Evolutionary conservation across 164 flowering plant species (phyloP).

Genomic region (Dillenia turbinata): DNA sequence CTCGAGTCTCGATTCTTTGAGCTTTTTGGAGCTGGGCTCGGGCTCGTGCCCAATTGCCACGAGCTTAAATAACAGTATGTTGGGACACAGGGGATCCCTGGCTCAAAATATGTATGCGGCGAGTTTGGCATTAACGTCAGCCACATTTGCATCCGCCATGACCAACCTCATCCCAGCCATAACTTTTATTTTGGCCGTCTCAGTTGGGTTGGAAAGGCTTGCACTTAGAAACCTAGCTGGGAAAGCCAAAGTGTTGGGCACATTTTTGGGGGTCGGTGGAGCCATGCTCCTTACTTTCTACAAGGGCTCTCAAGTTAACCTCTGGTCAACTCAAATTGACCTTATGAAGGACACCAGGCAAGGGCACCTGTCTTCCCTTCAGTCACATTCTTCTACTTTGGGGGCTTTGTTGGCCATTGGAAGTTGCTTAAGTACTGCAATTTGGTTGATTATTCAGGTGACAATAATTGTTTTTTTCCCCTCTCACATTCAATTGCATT

Average conservation of each 20-base stretch:
- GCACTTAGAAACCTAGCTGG: slow-evolving; percentile 28
- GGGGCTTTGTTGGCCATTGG: slow-evolving; percentile 28
- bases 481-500: too few species aligned
- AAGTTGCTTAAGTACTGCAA: slow-evolving; percentile 28
- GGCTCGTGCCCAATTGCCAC: too few species aligned
- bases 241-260: slow-evolving; percentile 53
- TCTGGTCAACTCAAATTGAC: slow-evolving; percentile 33
- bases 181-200: slow-evolving; percentile 54
- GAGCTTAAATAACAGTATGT: too few species aligned
- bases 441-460: slow-evolving; percentile 52
- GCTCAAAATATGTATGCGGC: slow-evolving; percentile 41
- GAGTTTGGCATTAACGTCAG: slow-evolving; percentile 45
- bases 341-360: slow-evolving; percentile 17
- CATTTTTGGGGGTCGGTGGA: slow-evolving; percentile 51
- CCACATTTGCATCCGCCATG: slow-evolving; percentile 62
- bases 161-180: slow-evolving; percentile 54
- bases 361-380: slow-evolving; percentile 1
- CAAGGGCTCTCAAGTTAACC: slow-evolving; percentile 44
- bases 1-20: too few species aligned
- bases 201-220: slow-evolving; percentile 48
- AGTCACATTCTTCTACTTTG: slow-evolving; percentile 10
- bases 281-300: slow-evolving; percentile 75
- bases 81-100: slow-evolving; percentile 46
- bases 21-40: too few species aligned
- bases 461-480: not conserved